Evolutionary conservation across 1,284 basidiomycete species (phyloP).

Genomic region (Tremellales sp.): DNA sequence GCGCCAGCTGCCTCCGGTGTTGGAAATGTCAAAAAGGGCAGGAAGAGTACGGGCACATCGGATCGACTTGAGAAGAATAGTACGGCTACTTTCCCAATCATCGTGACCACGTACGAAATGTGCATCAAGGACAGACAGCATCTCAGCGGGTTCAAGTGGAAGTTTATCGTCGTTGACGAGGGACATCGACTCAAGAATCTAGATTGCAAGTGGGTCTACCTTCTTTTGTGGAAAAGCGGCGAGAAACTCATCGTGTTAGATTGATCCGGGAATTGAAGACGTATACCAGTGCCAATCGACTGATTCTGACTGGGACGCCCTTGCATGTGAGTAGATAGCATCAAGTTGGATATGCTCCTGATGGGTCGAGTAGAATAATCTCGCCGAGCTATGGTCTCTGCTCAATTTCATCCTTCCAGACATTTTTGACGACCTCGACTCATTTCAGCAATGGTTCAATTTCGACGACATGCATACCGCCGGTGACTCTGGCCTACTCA

Average conservation of each 20-base stretch:
- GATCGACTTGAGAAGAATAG: conserved; percentile 23
- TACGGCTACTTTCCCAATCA: conserved; percentile 40
- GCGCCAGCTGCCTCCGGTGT: conserved; percentile 26
- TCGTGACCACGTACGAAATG: conserved; percentile 91
- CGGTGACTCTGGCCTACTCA: conserved; percentile 52
- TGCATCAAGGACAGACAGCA: conserved; percentile 74
- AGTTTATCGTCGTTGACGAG: conserved; percentile 93
- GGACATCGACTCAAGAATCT: conserved; percentile 92
- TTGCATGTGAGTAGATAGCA: conserved; percentile 72
- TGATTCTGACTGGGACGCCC: conserved; percentile 91
- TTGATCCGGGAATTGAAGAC: conserved; percentile 88
- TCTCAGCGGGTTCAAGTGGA: conserved; percentile 71
- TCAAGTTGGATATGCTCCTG: neutral
- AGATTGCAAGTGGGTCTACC: conserved; percentile 61
- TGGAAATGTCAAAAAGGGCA: conserved; percentile 25
- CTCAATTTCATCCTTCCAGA: conserved; percentile 92
- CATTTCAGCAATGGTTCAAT: conserved; percentile 83
- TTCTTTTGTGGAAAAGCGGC: neutral
- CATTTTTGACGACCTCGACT: conserved; percentile 83
- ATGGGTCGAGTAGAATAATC: conserved; percentile 66
- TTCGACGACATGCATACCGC: conserved; percentile 40
- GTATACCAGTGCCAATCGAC: conserved; percentile 76
- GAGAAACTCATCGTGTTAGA: conserved; percentile 25
- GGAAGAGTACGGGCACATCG: conserved; percentile 24
- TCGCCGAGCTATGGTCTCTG: conserved; percentile 88